phyloP scores from a whole-genome alignment of 108 stramenopile species.

The Stephanodiscus minutulus region DNA sequence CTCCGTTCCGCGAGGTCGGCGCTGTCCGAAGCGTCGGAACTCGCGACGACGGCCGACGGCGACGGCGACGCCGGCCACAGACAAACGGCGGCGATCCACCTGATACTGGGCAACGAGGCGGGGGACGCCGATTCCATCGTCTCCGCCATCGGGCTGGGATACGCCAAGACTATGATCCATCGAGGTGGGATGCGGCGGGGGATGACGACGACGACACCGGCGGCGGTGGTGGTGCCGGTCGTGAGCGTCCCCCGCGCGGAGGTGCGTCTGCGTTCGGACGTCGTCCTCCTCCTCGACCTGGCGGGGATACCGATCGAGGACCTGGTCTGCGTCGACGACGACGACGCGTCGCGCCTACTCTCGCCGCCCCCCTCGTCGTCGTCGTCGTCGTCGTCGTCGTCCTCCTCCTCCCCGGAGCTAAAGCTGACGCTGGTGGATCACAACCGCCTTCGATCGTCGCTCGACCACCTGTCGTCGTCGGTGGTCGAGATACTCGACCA shows the following conservation, averaged over 20 bases:
- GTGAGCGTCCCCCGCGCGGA: slow-evolving; percentile 37
- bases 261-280: slow-evolving; percentile 38
- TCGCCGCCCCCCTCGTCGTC: neutral
- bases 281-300: slow-evolving; percentile 34
- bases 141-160: slow-evolving; percentile 65
- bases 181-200: too few relatives aligned
- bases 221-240: slow-evolving; percentile 19
- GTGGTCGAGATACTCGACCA: slow-evolving; percentile 76
- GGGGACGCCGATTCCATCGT: slow-evolving; percentile 86
- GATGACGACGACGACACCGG: neutral
- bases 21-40: too few relatives aligned
- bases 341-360: slow-evolving; percentile 5
- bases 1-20: too few relatives aligned
- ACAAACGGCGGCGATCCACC: slow-evolving; percentile 1
- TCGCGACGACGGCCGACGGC: too few relatives aligned
- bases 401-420: neutral
- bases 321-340: slow-evolving; percentile 38
- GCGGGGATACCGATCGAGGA: slow-evolving; percentile 27
- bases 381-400: neutral
- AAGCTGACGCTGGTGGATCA: slow-evolving; percentile 78
- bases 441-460: slow-evolving; percentile 49
- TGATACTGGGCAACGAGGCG: slow-evolving; percentile 76
- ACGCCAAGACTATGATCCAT: slow-evolving; percentile 25
- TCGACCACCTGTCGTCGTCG: slow-evolving; percentile 19
- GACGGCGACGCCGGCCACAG: too few relatives aligned